Conservation (phyloP, 768 basidiomycete species). For the Terana coerulea region DNA sequence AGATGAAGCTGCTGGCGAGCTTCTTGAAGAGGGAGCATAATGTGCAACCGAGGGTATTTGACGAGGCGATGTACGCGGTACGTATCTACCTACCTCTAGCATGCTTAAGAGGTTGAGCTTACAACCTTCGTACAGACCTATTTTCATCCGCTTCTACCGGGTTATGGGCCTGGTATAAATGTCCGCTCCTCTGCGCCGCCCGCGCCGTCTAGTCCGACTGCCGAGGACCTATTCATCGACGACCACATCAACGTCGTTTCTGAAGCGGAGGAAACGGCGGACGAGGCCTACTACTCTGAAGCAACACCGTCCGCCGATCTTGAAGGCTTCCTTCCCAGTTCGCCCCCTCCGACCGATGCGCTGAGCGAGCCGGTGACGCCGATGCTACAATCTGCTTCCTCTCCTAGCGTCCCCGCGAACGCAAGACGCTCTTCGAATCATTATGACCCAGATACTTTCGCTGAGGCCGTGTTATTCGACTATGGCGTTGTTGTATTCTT, state of each 20-base stretch:
- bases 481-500: constrained; percentile 94
- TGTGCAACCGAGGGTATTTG: constrained; percentile 79
- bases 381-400: not conserved
- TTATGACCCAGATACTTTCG: constrained; percentile 47
- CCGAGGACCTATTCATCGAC: constrained; percentile 48
- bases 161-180: constrained; percentile 81
- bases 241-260: constrained; percentile 68
- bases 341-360: constrained; percentile 12
- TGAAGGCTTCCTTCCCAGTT: constrained; percentile 19
- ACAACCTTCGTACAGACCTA: constrained; percentile 74
- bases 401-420: not conserved
- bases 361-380: constrained; percentile 1
- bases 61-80: constrained; percentile 92
- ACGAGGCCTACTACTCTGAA: constrained; percentile 54
- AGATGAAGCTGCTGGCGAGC: constrained; percentile 77
- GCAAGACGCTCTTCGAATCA: constrained; percentile 6
- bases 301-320: constrained; percentile 8
- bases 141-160: constrained; percentile 85
- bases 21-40: constrained; percentile 95
- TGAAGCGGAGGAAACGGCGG: constrained; percentile 79
- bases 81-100: constrained; percentile 30
- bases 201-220: constrained; percentile 37
- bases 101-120: too few relatives aligned
- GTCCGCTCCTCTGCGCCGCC: constrained; percentile 79
- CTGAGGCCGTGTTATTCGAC: constrained; percentile 75